A percentile compares a stretch with the other conserved stretches of the same genome.
phyloP scores from a whole-genome alignment of 148 eudicot genomes.

The Spergularia bocconei region DNA sequence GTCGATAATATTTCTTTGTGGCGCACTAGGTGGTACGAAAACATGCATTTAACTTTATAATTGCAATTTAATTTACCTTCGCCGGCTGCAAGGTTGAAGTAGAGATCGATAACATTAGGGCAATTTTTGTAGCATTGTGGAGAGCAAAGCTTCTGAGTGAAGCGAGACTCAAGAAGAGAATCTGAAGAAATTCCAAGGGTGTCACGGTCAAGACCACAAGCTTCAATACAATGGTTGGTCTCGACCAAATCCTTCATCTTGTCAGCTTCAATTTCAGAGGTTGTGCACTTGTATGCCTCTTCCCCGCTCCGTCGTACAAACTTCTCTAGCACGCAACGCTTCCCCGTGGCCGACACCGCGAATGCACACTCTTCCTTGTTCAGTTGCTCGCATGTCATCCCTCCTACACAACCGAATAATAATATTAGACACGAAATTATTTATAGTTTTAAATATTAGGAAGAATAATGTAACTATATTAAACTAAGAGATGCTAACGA shows the following conservation, averaged over 20 bases:
- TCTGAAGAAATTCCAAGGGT: constrained; percentile 70
- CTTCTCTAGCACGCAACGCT: constrained; percentile 70
- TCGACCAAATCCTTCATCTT: constrained; percentile 48
- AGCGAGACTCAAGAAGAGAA: constrained; percentile 55
- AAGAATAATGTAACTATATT: no score
- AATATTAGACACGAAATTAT: neutral
- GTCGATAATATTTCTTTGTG: no score
- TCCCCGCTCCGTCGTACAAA: constrained; percentile 42
- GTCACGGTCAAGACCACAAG: constrained; percentile 58
- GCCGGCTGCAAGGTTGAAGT: constrained; percentile 73
- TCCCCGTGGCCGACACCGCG: constrained; percentile 56
- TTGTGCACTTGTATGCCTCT: constrained; percentile 43
- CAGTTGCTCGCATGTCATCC: constrained; percentile 51
- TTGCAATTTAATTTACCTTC: constrained; percentile 47
- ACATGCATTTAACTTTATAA: neutral
- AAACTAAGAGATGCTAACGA: no score
- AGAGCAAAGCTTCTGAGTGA: constrained; percentile 62
- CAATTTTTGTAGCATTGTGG: constrained; percentile 50
- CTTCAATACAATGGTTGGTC: constrained; percentile 44
- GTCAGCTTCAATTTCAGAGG: constrained; percentile 55
- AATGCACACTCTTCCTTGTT: constrained; percentile 59
- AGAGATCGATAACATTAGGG: constrained; percentile 70
- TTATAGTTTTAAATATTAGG: no score
- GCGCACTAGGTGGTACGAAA: no score
- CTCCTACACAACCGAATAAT: constrained; percentile 26